Evolutionary conservation across 257 asterid species (phyloP).

Genomic region (Knoxia roxburghii): DNA sequence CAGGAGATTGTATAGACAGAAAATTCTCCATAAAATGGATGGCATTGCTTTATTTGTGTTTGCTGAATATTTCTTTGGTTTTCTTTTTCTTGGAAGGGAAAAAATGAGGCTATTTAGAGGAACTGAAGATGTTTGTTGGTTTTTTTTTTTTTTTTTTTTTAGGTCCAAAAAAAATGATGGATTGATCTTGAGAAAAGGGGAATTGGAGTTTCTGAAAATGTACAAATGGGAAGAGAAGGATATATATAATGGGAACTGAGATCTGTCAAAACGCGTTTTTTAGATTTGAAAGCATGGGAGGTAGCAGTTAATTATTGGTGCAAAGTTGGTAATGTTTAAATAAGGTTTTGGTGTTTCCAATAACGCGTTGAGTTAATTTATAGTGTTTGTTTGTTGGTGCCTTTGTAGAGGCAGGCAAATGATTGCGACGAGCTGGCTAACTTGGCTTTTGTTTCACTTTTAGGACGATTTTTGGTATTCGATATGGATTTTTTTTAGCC

Average conservation of each 20-base stretch:
- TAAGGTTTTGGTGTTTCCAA: constrained; percentile 1
- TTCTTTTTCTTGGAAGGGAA: too few relatives aligned
- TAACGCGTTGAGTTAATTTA: constrained; percentile 8
- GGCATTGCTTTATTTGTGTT: constrained; percentile 17
- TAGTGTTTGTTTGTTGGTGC: neutral
- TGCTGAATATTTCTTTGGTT: too few relatives aligned
- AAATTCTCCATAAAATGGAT: constrained; percentile 16
- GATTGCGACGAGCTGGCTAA: too few relatives aligned
- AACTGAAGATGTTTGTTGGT: too few relatives aligned
- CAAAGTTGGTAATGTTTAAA: neutral
- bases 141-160: too few relatives aligned
- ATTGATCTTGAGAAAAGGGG: neutral
- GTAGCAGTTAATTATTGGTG: neutral
- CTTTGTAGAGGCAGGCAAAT: neutral
- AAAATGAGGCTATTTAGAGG: too few relatives aligned
- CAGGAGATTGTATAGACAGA: constrained; percentile 19
- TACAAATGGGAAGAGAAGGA: neutral
- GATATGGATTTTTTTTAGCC: too few relatives aligned
- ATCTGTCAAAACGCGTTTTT: constrained; percentile 11
- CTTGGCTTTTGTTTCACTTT: too few relatives aligned
- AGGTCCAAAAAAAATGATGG: too few relatives aligned
- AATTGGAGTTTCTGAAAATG: neutral
- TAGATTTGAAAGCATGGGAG: neutral
- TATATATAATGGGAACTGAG: neutral
- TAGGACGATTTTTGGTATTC: too few relatives aligned